Percentiles rank a stretch among this genome's conserved stretches.
phyloP scores from a whole-genome alignment of 2,329 filamentous ascomycete species.

The Cryphonectria radicalis region DNA sequence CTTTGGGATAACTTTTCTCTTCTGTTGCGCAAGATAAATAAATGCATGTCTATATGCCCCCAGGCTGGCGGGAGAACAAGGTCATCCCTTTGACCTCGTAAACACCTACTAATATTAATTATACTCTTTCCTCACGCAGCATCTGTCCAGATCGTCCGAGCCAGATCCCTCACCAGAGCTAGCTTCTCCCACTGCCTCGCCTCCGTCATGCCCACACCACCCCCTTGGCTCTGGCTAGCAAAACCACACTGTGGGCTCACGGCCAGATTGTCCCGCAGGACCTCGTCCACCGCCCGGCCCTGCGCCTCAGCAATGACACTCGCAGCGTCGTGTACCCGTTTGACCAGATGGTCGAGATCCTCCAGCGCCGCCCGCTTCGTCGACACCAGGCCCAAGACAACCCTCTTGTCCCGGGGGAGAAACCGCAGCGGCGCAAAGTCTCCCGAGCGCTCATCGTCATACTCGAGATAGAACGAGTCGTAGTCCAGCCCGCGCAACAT shows the following conservation, averaged over 20 bases:
- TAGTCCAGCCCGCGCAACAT: constrained; percentile 54
- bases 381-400: constrained; percentile 55
- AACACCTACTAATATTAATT: no score
- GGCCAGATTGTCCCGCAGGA: constrained; percentile 57
- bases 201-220: constrained; percentile 13
- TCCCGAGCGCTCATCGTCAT: constrained; percentile 52
- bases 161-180: constrained; percentile 14
- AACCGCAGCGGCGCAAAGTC: constrained; percentile 54
- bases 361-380: constrained; percentile 54
- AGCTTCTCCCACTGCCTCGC: constrained; percentile 19
- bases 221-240: constrained; percentile 34
- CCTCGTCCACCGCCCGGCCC: constrained; percentile 55
- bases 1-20: no score
- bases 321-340: constrained; percentile 51
- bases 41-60: no score
- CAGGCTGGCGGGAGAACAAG: no score
- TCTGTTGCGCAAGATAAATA: no score
- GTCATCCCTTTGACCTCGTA: no score
- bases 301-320: constrained; percentile 62
- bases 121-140: not conserved
- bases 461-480: constrained; percentile 58
- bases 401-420: constrained; percentile 52
- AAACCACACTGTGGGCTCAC: constrained; percentile 61
- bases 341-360: constrained; percentile 48
- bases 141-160: constrained; percentile 12